A percentile compares a stretch with the other conserved stretches of the same genome.
These are phyloP conservation scores for Candida taoyuanica DNA, from an alignment of 805 yeast genomes.

Conservation along the genomic window DNA sequence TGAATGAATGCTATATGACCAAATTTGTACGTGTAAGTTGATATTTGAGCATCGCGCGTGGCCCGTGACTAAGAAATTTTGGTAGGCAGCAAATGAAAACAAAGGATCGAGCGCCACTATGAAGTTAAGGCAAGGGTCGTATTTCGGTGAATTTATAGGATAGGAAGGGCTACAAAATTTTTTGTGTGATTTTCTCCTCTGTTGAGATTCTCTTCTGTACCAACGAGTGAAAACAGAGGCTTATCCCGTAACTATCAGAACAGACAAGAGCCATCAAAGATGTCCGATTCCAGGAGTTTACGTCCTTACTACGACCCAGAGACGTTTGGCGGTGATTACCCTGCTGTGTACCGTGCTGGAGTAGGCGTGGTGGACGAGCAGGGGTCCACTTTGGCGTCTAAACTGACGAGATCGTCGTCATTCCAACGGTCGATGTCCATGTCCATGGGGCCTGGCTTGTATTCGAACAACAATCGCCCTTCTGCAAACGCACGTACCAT, in stretches of 20 bases:
- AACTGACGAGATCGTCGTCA: constrained; percentile 29
- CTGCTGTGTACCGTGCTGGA: constrained; percentile 56
- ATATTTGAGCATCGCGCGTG: neutral
- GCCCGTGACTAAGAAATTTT: too few relatives aligned
- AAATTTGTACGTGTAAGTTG: neutral
- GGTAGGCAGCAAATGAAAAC: too few relatives aligned
- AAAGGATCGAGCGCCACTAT: too few relatives aligned
- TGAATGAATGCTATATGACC: neutral
- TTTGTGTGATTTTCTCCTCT: too few relatives aligned
- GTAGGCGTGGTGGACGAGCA: constrained; percentile 52
- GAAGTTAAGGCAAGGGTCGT: too few relatives aligned
- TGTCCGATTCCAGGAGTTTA: constrained; percentile 9
- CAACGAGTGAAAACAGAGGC: neutral
- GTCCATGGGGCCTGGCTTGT: constrained; percentile 11
- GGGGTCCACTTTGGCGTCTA: constrained; percentile 37
- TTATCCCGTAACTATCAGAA: too few relatives aligned
- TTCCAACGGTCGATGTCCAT: constrained; percentile 11
- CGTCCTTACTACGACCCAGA: constrained; percentile 74
- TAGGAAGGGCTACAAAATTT: too few relatives aligned
- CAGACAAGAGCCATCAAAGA: constrained; percentile 1
- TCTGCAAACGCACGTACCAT: constrained; percentile 13
- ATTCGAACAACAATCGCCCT: constrained; percentile 4
- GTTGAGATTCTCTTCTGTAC: neutral
- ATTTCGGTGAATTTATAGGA: too few relatives aligned
- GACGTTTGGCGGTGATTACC: constrained; percentile 59